phyloP scores from a whole-genome alignment of 768 basidiomycete species.

The Lepiota venenata region DNA sequence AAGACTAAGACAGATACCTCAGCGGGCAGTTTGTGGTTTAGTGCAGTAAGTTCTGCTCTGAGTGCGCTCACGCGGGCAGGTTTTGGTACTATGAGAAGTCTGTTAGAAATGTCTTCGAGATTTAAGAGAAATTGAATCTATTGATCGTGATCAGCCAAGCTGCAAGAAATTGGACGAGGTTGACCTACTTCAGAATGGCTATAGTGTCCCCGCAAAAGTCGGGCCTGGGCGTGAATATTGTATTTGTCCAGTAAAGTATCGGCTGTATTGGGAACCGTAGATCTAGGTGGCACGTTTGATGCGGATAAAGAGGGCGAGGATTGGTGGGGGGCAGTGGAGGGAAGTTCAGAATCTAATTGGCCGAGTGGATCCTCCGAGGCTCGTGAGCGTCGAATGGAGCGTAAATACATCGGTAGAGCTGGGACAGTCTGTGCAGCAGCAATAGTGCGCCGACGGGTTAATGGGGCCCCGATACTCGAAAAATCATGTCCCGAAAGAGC shows the following conservation, averaged over 20 bases:
- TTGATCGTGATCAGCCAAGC: conserved; percentile 14
- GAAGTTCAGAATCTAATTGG: conserved; percentile 50
- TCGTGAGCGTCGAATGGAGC: conserved; percentile 46
- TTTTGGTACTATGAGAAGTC: conserved; percentile 87
- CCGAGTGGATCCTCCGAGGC: conserved; percentile 75
- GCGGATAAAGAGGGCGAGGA: conserved; percentile 70
- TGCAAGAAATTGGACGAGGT: conserved; percentile 5
- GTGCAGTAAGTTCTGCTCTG: conserved; percentile 88
- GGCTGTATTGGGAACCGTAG: conserved; percentile 38
- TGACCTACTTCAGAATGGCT: conserved; percentile 76
- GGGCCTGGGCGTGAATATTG: conserved; percentile 60
- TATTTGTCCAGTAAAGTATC: conserved; percentile 68
- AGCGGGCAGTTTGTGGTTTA: conserved; percentile 95
- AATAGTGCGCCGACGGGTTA: conserved; percentile 45
- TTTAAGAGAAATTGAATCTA: conserved; percentile 85
- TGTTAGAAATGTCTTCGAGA: conserved; percentile 90
- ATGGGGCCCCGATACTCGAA: conserved; percentile 18
- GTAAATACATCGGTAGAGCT: conserved; percentile 62
- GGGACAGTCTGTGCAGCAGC: conserved; percentile 73
- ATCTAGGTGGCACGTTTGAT: conserved; percentile 39
- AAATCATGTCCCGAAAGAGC: conserved; percentile 8
- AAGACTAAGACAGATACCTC: conserved; percentile 53
- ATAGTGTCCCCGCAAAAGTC: conserved; percentile 82
- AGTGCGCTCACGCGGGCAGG: conserved; percentile 96
- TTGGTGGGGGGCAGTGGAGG: conserved; percentile 48